These are phyloP conservation scores for Salix viminalis DNA, from an alignment of 345 rosid genomes.

Conservation along the genomic window DNA sequence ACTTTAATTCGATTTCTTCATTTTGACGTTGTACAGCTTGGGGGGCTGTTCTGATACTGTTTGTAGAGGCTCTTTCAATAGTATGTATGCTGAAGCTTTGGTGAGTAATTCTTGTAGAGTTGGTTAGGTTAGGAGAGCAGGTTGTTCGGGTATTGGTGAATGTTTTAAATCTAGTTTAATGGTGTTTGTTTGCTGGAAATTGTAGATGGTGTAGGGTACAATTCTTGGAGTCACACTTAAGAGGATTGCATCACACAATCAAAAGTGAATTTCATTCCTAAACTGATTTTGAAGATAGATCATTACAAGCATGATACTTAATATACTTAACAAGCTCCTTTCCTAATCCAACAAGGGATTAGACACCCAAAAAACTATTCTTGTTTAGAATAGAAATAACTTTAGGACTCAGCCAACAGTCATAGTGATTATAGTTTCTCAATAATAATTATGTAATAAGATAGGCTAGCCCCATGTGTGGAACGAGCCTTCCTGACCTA, in stretches of 20 bases:
- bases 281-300: not conserved
- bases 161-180: not conserved
- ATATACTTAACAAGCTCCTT: not conserved
- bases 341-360: not conserved
- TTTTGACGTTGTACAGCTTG: not conserved
- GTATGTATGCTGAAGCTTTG: not conserved
- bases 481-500: not conserved
- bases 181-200: not conserved
- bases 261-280: not conserved
- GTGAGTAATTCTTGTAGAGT: not conserved
- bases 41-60: not conserved
- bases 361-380: not conserved
- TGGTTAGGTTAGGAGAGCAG: not conserved
- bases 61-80: not conserved
- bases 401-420: not conserved
- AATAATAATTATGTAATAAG: too few relatives aligned
- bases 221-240: not conserved
- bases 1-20: not conserved
- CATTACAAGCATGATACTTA: not conserved
- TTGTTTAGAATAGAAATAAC: not conserved
- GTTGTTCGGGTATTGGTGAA: not conserved
- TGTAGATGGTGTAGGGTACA: not conserved
- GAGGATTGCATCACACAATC: not conserved
- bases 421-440: too few relatives aligned
- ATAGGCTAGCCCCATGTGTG: too few relatives aligned